A percentile compares a stretch with the other conserved stretches of the same genome.
These are phyloP conservation scores for Mortierella sp. DNA, from an alignment of 371 early-diverging fungal species.

Conservation along the genomic window DNA sequence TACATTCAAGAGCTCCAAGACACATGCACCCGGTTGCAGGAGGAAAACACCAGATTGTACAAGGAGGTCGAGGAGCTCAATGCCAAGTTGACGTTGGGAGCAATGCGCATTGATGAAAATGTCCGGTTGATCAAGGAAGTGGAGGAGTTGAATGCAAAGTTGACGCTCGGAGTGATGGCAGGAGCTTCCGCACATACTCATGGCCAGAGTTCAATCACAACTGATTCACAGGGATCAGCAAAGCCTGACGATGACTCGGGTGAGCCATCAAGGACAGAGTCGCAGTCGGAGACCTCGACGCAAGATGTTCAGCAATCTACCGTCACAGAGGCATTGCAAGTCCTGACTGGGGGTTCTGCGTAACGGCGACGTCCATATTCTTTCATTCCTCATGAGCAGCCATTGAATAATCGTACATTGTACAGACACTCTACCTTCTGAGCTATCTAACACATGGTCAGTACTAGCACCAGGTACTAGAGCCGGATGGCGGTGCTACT, in stretches of 20 bases:
- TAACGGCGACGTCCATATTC: too few relatives aligned
- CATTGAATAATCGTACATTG: too few relatives aligned
- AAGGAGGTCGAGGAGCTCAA: slow-evolving; percentile 76
- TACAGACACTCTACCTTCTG: too few relatives aligned
- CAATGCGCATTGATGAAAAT: slow-evolving; percentile 70
- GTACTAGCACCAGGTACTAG: too few relatives aligned
- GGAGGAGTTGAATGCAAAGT: slow-evolving; percentile 72
- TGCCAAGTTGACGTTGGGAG: slow-evolving; percentile 68
- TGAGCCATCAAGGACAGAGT: neutral
- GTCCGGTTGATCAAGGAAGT: slow-evolving; percentile 71
- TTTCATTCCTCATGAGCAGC: too few relatives aligned
- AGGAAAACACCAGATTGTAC: slow-evolving; percentile 68
- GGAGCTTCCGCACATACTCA: slow-evolving; percentile 58
- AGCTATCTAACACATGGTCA: too few relatives aligned
- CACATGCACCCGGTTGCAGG: slow-evolving; percentile 68
- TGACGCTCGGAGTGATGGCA: slow-evolving; percentile 69
- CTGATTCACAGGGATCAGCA: slow-evolving; percentile 4
- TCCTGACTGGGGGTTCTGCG: too few relatives aligned
- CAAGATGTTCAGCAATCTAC: neutral
- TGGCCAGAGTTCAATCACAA: slow-evolving; percentile 46
- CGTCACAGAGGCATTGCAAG: too few relatives aligned
- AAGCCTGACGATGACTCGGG: slow-evolving; percentile 13
- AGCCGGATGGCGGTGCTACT: too few relatives aligned
- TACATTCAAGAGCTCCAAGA: slow-evolving; percentile 80
- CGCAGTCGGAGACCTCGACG: neutral